phyloP scores from a whole-genome alignment of 108 stramenopile species.

The Fistulifera pelliculosa region DNA sequence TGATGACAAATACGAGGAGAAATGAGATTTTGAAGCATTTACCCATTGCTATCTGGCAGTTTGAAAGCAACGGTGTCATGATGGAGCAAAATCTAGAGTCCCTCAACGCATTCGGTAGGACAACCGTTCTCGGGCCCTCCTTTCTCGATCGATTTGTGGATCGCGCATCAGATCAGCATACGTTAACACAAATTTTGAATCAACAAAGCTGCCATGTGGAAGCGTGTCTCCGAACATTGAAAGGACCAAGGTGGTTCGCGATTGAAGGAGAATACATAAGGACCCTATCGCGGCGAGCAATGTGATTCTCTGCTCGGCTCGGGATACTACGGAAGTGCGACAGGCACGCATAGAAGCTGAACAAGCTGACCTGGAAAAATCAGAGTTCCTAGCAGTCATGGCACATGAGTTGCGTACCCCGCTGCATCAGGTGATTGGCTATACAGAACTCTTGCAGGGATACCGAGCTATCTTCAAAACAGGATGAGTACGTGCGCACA shows the following conservation, averaged over 20 bases:
- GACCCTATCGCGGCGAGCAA: slow-evolving; percentile 24
- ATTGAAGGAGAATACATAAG: slow-evolving; percentile 20
- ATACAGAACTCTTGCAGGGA: slow-evolving; percentile 38
- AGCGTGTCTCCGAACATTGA: slow-evolving; percentile 18
- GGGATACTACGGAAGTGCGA: slow-evolving; percentile 23
- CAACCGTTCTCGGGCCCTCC: too few relatives aligned
- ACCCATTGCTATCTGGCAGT: slow-evolving; percentile 21
- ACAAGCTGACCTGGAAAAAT: slow-evolving; percentile 12
- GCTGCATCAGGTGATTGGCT: slow-evolving; percentile 58
- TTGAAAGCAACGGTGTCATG: slow-evolving; percentile 14
- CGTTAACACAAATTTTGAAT: slow-evolving; percentile 10
- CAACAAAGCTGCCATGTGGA: slow-evolving; percentile 7
- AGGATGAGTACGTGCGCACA: slow-evolving; percentile 23
- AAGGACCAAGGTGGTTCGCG: slow-evolving; percentile 24
- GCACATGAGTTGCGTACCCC: slow-evolving; percentile 47
- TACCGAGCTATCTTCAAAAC: slow-evolving; percentile 24
- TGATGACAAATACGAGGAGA: too few relatives aligned
- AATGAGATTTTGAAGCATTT: slow-evolving; percentile 6
- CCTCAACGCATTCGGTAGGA: not conserved
- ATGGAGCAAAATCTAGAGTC: slow-evolving; percentile 23
- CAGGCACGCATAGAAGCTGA: slow-evolving; percentile 17
- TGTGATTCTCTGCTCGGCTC: slow-evolving; percentile 21
- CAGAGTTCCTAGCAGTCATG: slow-evolving; percentile 28
- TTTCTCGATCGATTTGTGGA: slow-evolving; percentile 26
- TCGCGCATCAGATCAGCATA: slow-evolving; percentile 12